These are phyloP conservation scores for Pythium phragmiticola DNA, from an alignment of 352 stramenopile species.

Conservation along the genomic window DNA sequence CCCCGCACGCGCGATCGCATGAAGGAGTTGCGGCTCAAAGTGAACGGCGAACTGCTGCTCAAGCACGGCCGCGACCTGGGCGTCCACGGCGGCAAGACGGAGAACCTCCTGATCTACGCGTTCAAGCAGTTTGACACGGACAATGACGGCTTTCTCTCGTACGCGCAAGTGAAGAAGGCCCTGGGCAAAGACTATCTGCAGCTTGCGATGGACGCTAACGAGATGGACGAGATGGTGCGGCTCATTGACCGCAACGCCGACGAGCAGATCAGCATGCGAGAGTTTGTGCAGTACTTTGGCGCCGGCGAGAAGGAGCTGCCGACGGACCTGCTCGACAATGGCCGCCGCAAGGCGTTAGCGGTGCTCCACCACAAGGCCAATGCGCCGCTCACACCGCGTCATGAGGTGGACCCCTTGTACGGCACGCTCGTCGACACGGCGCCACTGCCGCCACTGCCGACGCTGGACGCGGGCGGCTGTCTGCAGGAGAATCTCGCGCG, in stretches of 20 bases:
- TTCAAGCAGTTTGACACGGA: conserved; percentile 80
- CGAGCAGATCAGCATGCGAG: conserved; percentile 71
- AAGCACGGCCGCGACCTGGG: conserved; percentile 55
- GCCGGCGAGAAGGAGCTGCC: conserved; percentile 50
- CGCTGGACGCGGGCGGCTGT: conserved; percentile 29
- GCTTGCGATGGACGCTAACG: conserved; percentile 43
- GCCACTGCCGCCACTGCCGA: neutral
- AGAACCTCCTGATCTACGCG: conserved; percentile 66
- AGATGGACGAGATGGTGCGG: conserved; percentile 74
- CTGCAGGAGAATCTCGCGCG: conserved; percentile 55
- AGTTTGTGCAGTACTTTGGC: conserved; percentile 85
- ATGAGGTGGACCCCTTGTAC: conserved; percentile 40
- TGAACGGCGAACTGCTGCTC: conserved; percentile 54
- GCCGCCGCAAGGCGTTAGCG: conserved; percentile 54
- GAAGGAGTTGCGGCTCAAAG: conserved; percentile 59
- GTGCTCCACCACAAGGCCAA: conserved; percentile 57
- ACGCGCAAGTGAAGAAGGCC: conserved; percentile 61
- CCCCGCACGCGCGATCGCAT: conserved; percentile 59
- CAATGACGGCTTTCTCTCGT: conserved; percentile 72
- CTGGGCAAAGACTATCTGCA: conserved; percentile 62
- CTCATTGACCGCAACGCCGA: conserved; percentile 75
- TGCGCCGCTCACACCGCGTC: conserved; percentile 44
- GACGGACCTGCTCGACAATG: conserved; percentile 67
- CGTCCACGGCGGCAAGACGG: conserved; percentile 62
- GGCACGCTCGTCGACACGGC: neutral